Base-by-base conservation (phyloP, 2,329 filamentous ascomycete genomes). In the Aureobasidium sp. region DNA sequence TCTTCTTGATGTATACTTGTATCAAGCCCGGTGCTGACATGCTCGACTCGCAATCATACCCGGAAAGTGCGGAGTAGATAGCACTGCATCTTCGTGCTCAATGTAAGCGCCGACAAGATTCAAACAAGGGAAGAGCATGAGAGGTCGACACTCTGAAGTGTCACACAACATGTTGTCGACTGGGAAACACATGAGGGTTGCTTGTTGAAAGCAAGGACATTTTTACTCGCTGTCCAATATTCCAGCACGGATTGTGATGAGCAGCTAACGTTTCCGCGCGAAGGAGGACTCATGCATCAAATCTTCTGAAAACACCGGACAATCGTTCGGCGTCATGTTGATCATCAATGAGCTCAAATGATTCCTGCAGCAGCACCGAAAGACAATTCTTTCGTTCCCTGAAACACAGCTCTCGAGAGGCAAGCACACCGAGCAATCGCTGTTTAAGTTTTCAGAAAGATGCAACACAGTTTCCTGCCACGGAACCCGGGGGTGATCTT, bases 281-380 rank as follows among this genome's bases (percentile, higher is more conserved):
- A 46, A 20, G 39, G 46, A 36, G 20, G 26, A 57, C 24, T 48
- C 32, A 37, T 48, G 55, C 55, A 59, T 13, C 43, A 39, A 60
- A 60, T 60, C 57, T 51, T 47, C 57, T 60, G 57, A 51, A 60
- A 60, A 60, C 57, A 34, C 57, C 46, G 46, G 46, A 60, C 46
- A 34, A 48, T 36, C 10, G n/a, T 2, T 24, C 32, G 27, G 26
- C 37, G 26, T 43, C 32, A 51, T 60, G 24, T 20, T 32, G 57
- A 60, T 51, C 44, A 10, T 12, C 36, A 26, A 15, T 12, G 27
- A 41, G 26, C 26, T 36, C 34, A 26, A 13, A 34, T 26, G 7
- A 34, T 34, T 26, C n/a, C 24, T 32, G 44, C 48, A 12, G 32
- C 17, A n/a, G 50, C 34, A 13, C 15, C 32, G 12, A 12, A 15